Evolutionary conservation across 495 filamentous ascomycete genomes (phyloP).

Genomic region (Aspergillus saccharolyticus): DNA sequence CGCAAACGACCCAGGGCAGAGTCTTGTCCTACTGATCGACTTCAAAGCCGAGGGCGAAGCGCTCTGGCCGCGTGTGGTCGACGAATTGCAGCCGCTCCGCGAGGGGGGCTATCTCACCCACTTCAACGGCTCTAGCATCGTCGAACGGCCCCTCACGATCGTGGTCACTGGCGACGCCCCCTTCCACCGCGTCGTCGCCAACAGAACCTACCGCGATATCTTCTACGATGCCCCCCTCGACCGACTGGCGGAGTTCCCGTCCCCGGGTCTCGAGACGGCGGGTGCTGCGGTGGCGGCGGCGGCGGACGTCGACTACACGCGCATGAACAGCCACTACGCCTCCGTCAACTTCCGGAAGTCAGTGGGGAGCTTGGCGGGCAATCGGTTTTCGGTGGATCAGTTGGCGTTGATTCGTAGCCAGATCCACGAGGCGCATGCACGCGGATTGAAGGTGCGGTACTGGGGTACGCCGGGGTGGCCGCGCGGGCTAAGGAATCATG

Average conservation of each 20-base stretch:
- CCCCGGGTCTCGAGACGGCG: background rate
- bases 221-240: conserved; percentile 58
- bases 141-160: conserved; percentile 58
- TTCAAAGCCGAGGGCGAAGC: conserved; percentile 50
- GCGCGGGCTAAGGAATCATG: conserved; percentile 56
- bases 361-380: conserved; percentile 30
- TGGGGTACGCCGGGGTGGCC: conserved; percentile 75
- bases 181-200: conserved; percentile 51
- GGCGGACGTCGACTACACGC: conserved; percentile 28
- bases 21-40: conserved; percentile 64
- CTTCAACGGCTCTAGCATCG: conserved; percentile 42
- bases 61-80: conserved; percentile 46
- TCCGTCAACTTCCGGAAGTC: conserved; percentile 35
- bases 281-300: conserved; percentile 17
- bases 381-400: conserved; percentile 44
- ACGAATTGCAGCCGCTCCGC: conserved; percentile 61
- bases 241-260: conserved; percentile 15
- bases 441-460: conserved; percentile 66
- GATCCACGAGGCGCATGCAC: conserved; percentile 56
- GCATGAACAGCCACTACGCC: conserved; percentile 41
- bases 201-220: conserved; percentile 44
- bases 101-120: conserved; percentile 53
- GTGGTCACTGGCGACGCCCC: conserved; percentile 73
- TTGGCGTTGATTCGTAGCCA: conserved; percentile 55
- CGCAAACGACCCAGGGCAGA: conserved; percentile 49